Evolutionary conservation across 371 early-diverging fungal genomes (phyloP), one percentile per base, ranked within the genome.

Genomic region (Dichotomocladium elegans): DNA sequence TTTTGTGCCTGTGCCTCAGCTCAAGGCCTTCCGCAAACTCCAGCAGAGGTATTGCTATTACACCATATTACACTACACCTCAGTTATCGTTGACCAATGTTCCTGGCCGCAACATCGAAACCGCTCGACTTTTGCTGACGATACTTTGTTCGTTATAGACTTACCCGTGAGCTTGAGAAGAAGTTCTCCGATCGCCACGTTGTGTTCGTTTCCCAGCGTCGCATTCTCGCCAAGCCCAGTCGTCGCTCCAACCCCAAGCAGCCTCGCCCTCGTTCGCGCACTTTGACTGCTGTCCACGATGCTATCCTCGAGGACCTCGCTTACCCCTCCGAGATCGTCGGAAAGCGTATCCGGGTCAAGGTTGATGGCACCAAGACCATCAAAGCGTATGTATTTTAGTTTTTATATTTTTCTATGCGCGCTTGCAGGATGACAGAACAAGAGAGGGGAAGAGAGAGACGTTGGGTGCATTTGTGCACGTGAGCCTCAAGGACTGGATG

Each of bases 151-250:
- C 21, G 7, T 44, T 15, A 43, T 47, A 70, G 79, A 60, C 86
- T 98, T 47, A 93, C 95, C 63, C 94, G 97, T 74, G 98, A 98
- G 83, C 85, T 98, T 58, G 98, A 98, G 86, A 98, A 98, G 95
- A 97, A 98, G 91, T 95, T 97, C 90, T 91, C 94, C 63, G 98
- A 97, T 80, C 91, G 95, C 63, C 96, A 97, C 78, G 91, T 97
- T 57, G 85, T 97, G 65, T 85, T 98, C 59, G 80, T 96, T 74
- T 96, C 95, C 58, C 66, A 66, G 47, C 93, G 97, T 66, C 92
- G 95, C 70, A 95, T 97, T 76, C 77, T 96, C 74, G 79, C 87
- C 69, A 92, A 91, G 85, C 96, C 95, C 55, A 81, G 86, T 63
- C 92, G 92, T 73, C 83, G 81, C 59, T 80, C 87, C 61, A 89